phyloP scores from a whole-genome alignment of 352 stramenopile species.

The Pythium dissotocum region DNA sequence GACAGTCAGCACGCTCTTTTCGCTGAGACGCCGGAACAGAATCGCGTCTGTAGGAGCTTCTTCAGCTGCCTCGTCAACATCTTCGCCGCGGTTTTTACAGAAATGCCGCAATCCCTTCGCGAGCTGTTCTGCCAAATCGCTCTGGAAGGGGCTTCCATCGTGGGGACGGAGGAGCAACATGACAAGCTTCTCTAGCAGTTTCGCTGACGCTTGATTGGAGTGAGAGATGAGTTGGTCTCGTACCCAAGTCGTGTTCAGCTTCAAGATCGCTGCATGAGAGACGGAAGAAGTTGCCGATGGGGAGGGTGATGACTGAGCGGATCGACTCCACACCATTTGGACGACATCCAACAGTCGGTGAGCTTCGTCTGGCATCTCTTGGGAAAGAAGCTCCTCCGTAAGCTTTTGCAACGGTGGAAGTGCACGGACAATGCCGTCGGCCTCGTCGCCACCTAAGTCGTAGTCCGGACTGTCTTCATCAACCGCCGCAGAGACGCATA shows the following conservation, averaged over 20 bases:
- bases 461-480: conserved; percentile 21
- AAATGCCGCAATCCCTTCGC: conserved; percentile 37
- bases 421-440: conserved; percentile 12
- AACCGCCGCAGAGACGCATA: conserved; percentile 4
- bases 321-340: conserved; percentile 17
- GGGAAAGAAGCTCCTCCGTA: conserved; percentile 12
- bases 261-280: neutral
- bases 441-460: conserved; percentile 19
- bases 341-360: conserved; percentile 18
- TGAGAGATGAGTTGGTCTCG: conserved; percentile 22
- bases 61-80: conserved; percentile 8
- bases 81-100: conserved; percentile 33
- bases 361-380: conserved; percentile 24
- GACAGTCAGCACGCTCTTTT: conserved; percentile 39
- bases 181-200: conserved; percentile 36
- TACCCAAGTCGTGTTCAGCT: conserved; percentile 34
- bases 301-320: neutral
- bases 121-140: conserved; percentile 32
- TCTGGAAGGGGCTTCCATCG: conserved; percentile 19
- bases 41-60: conserved; percentile 12
- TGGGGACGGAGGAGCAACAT: conserved; percentile 39
- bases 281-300: neutral
- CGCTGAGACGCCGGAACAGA: conserved; percentile 28
- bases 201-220: conserved; percentile 14
- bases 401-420: conserved; percentile 18